Evolutionary conservation across 139 green algal species (phyloP), one percentile per base, ranked within the genome.

Genomic region (Microglena sp.): DNA sequence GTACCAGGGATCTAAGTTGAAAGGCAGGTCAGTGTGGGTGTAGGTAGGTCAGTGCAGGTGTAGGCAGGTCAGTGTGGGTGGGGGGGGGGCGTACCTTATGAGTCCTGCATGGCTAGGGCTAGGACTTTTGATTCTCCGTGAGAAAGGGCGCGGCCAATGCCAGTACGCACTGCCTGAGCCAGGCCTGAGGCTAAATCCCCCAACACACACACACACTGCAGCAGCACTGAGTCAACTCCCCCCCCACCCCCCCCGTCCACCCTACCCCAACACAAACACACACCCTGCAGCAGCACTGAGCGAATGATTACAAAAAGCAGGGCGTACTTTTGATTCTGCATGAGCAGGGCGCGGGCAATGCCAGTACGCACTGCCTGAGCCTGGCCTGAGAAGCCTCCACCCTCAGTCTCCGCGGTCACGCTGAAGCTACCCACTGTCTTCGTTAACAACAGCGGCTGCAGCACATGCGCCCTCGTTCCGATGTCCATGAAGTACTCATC

Each of bases 311-410:
- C 40, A 50, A 50, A 50, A 11, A 50, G 11, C 11, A 50, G 11
- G 15, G 15, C 40, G 11, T 50, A 50, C 40, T 24, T 11, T 11
- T 15, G 15, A 50, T 50, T n/a, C n/a, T 50, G 40, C 11, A 50
- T 24, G 11, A 24, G 40, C 40, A 97, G 76, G 26, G 91, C 89
- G 1, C 77, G 69, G 5, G 81, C 75, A 43, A 98, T 78, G 65
- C 87, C 92, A 53, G 92, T 87, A 2, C 86, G 73, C 58, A 95
- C 30, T 7, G 92, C 92, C 68, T 90, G 78, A 33, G 85, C 77
- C 76, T 93, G 86, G 6, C 85, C 85, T 2, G 74, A 86, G 2
- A 46, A 28, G 2, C 77, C 77, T 18, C 77, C 72, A 26, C 77
- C 77, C 8, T 43, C 8, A 33, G 92, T 88, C 15, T 57, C 73